Conservation (phyloP, 1,284 basidiomycete genomes). For the Coniferiporia weirii region DNA sequence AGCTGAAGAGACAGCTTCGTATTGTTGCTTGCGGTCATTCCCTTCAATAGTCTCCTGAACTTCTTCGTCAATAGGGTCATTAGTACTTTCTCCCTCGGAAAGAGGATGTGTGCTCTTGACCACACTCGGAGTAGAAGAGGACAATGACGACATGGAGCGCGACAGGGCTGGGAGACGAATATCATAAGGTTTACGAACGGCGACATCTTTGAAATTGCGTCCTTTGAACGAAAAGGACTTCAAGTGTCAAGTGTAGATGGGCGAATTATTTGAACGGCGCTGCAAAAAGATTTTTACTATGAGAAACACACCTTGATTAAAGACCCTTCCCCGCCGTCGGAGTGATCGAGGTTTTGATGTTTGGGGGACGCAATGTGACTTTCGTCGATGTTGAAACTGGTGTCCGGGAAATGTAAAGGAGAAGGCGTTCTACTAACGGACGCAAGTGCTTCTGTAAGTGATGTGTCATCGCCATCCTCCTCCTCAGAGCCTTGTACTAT, state of each 20-base stretch:
- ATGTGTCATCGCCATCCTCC: constrained; percentile 33
- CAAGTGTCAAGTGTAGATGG: background rate
- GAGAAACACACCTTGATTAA: constrained; percentile 50
- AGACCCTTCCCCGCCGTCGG: constrained; percentile 50
- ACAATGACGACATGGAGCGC: background rate
- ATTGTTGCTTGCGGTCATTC: background rate
- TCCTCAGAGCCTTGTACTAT: background rate
- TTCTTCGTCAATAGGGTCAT: background rate
- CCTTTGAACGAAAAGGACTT: background rate
- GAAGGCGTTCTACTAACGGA: constrained; percentile 54
- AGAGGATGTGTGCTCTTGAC: background rate
- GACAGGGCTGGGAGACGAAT: background rate
- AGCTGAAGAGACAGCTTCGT: background rate
- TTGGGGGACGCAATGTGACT: constrained; percentile 20
- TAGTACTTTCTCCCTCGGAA: background rate
- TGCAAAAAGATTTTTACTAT: no score
- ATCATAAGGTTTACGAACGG: background rate
- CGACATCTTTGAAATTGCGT: constrained; percentile 7
- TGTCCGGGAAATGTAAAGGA: constrained; percentile 34
- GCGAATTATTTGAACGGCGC: no score
- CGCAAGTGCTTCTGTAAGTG: constrained; percentile 54
- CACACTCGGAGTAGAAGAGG: background rate
- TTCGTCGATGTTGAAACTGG: constrained; percentile 43
- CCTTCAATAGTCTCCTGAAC: background rate
- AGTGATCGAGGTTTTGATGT: constrained; percentile 44